Evolutionary conservation across 257 asterid species (phyloP), one percentile per base, ranked within the genome.

Genomic region (Solanum sparsipilum): DNA sequence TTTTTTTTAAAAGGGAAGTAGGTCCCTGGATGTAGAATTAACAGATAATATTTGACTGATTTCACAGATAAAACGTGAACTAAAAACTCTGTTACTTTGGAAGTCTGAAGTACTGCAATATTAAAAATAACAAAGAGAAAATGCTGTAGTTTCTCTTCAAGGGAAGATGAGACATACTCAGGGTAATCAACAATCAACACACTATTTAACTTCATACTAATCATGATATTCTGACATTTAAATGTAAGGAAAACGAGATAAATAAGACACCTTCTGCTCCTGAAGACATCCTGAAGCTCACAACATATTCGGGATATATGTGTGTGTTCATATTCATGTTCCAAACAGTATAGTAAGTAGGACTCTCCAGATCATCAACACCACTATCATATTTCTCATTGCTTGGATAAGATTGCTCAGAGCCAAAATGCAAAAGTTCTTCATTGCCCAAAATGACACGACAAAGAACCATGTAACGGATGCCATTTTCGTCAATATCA

Each of bases 401-500:
- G 92, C 98, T 97, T 83, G 99, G 99, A 90, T 93, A 93, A 89
- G 91, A 96, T 92, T 97, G 99, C 83, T 92, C 89, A 71, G 95
- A 94, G 83, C 99, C 99, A 87, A 88, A 89, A 85, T 18, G 90
- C 92, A 97, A 91, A 90, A 87, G 93, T 96, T 97, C 99, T 96
- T 90, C 91, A 87, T 88, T 92, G 83, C 94, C 94, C 93, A 92
- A 90, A 84, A 92, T 92, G 52, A 92, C 93, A 83, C 90, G 93
- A 82, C 94, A 92, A 58, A 94, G 90, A 89, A 94, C 89, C 96
- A 96, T 88, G 89, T 94, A 92, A 9, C 95, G 93, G 71, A 93
- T 63, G 29, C 92, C 98, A 89, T 95, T 95, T 93, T 96, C 99
- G 94, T 96, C 98, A 94, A 91, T 93, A 94, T 96, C 99, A 91